Evolutionary conservation across 805 yeast species (phyloP).

Genomic region (Lipomyces spencermartinsiae): DNA sequence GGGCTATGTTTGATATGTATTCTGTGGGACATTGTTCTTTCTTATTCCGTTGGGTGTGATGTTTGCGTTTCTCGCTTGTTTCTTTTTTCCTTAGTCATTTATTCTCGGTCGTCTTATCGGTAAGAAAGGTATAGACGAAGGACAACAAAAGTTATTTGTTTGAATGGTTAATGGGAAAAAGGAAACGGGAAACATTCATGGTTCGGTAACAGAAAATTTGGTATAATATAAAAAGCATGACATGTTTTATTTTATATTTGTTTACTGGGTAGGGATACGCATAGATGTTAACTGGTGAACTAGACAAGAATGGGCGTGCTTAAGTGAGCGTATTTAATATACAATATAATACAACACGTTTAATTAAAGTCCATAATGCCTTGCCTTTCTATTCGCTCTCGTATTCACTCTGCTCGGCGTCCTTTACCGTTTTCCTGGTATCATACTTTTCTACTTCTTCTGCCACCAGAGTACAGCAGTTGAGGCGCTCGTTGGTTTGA

Average conservation of each 20-base stretch:
- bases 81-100: conserved; percentile 17
- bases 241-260: conserved; percentile 14
- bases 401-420: conserved; percentile 17
- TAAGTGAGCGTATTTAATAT: conserved; percentile 1
- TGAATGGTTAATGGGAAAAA: conserved; percentile 28
- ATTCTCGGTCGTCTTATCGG: conserved; percentile 10
- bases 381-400: conserved; percentile 23
- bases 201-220: conserved; percentile 20
- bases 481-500: conserved; percentile 87
- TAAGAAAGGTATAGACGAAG: conserved; percentile 14
- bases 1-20: background rate
- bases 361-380: background rate
- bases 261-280: conserved; percentile 29
- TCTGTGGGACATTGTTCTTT: background rate
- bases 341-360: conserved; percentile 1
- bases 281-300: conserved; percentile 12
- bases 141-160: conserved; percentile 24
- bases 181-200: conserved; percentile 27
- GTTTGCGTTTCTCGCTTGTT: conserved; percentile 20
- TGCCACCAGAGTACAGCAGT: conserved; percentile 74
- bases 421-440: conserved; percentile 10
- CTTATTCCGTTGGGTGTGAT: conserved; percentile 11
- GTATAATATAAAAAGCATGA: conserved; percentile 8
- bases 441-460: conserved; percentile 73
- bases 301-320: conserved; percentile 6